Evolutionary conservation across 2,329 filamentous ascomycete species (phyloP), one percentile per base, ranked within the genome.

Genomic region (Xenoacremonium recifei): DNA sequence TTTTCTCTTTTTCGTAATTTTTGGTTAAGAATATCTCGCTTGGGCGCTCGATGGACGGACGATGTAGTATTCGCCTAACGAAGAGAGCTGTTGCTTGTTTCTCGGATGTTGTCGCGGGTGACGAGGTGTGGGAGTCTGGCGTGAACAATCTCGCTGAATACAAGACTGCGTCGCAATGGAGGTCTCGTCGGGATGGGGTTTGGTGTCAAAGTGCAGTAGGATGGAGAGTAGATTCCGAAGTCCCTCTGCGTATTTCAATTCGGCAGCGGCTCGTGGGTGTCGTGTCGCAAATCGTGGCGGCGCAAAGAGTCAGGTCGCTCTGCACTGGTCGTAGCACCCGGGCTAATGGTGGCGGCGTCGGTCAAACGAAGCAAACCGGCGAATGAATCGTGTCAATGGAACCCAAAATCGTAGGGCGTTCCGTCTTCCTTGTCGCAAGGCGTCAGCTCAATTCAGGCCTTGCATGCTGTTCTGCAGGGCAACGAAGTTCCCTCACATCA

Each of bases 211-310:
- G 48, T 49, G 49, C 51, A 49, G 49, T 27, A 27, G 44, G 39
- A 44, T 49, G 46, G 44, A 47, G 47, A 42, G 32, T 11, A 40
- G 17, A 15, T 34, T 34, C 15, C 16, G 30, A 35, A 37, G 21
- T 16, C 42, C 49, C 37, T 55, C 48, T 47, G 54, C 53, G 54
- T 53, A 35, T 40, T 57, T 7, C 44, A 43, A 39, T 33, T 47
- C 42, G 45, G 12, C 12, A 30, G 32, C 20, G 42, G 35, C 21
- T 47, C 31, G 40, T 33, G 33, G 25, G 21, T 21, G 16, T 48
- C 27, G 21, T 21, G 25, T 40, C 42, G 29, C 20, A 31, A 18
- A 21, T 29, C 34, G 29, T 16, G 27, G 20, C 7, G 25, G 20
- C 21, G 29, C 30, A 42, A 27, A 27, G 23, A 27, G 13, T n/a